Conservation (phyloP, 768 basidiomycete genomes). For the Lactarius indigo region DNA sequence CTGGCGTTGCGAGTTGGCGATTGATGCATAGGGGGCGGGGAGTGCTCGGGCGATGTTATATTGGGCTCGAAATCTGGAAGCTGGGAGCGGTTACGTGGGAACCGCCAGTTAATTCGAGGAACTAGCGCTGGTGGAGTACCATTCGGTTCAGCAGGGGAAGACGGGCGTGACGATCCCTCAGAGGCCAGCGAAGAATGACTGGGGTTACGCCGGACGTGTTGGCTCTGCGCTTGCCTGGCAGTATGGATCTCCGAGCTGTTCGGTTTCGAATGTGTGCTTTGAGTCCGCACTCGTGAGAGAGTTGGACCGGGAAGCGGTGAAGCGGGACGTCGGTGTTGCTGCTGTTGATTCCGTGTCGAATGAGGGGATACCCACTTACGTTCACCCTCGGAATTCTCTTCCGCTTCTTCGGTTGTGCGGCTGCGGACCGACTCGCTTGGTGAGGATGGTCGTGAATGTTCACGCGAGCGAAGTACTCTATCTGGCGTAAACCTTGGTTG, state of each 20-base stretch:
- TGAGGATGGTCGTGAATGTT: slow-evolving; percentile 16
- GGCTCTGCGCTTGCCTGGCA: slow-evolving; percentile 36
- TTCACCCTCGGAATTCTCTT: neutral
- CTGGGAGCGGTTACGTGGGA: slow-evolving; percentile 33
- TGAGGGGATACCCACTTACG: slow-evolving; percentile 3
- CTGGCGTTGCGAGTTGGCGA: slow-evolving; percentile 31
- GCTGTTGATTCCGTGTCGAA: slow-evolving; percentile 3
- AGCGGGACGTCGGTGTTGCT: neutral
- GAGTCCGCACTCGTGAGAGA: neutral
- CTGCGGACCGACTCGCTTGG: slow-evolving; percentile 21
- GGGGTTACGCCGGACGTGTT: slow-evolving; percentile 23
- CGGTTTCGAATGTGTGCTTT: neutral
- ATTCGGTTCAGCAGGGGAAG: slow-evolving; percentile 15
- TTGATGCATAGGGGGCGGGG: slow-evolving; percentile 24
- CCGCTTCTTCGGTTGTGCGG: slow-evolving; percentile 8
- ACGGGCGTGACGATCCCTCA: slow-evolving; percentile 19
- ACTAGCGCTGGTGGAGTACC: slow-evolving; percentile 24
- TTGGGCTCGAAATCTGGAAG: slow-evolving; percentile 43
- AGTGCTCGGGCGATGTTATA: slow-evolving; percentile 29
- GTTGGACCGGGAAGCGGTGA: slow-evolving; percentile 14
- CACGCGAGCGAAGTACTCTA: slow-evolving; percentile 10
- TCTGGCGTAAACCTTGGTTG: slow-evolving; percentile 9
- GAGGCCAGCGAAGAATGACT: slow-evolving; percentile 21
- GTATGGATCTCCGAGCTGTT: slow-evolving; percentile 23
- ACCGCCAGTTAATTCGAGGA: slow-evolving; percentile 40